Conservation (phyloP, 2,329 filamentous ascomycete genomes). For the Exophiala mesophila region DNA sequence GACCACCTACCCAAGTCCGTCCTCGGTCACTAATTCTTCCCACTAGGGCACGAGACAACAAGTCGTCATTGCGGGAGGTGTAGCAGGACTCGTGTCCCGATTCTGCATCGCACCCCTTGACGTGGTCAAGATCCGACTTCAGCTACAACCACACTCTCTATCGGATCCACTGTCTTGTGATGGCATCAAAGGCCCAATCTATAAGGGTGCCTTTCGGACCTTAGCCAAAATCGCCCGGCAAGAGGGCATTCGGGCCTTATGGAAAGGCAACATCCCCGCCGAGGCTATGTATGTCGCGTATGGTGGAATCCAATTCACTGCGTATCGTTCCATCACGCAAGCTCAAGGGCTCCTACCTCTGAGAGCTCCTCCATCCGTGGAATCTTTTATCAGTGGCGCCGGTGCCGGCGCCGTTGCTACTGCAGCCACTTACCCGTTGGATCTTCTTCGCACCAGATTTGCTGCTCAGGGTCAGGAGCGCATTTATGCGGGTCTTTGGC, state of each 20-base stretch:
- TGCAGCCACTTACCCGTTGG: constrained; percentile 80
- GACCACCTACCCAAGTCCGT: too few species aligned
- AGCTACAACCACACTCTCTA: constrained; percentile 82
- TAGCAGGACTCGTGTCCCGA: constrained; percentile 82
- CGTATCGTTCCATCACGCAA: constrained; percentile 72
- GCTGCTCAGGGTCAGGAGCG: constrained; percentile 82
- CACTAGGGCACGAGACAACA: constrained; percentile 60
- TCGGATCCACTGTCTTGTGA: constrained; percentile 64
- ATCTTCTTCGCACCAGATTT: constrained; percentile 88
- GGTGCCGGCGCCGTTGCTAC: constrained; percentile 78
- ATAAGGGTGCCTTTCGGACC: constrained; percentile 70
- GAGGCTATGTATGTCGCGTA: constrained; percentile 93
- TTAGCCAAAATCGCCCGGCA: constrained; percentile 69
- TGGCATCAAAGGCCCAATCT: constrained; percentile 40
- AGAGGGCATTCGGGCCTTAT: constrained; percentile 81
- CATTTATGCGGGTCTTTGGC: constrained; percentile 68
- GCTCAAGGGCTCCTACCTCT: constrained; percentile 54
- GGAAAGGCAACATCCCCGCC: constrained; percentile 97
- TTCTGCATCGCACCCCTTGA: constrained; percentile 94
- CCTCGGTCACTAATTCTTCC: not conserved
- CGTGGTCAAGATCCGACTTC: constrained; percentile 95
- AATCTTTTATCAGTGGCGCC: constrained; percentile 80
- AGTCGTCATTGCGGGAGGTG: constrained; percentile 60
- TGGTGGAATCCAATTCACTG: constrained; percentile 80
- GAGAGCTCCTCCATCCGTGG: constrained; percentile 59